phyloP scores from a whole-genome alignment of 2,329 filamentous ascomycete species.

The Cercospora beticola region DNA sequence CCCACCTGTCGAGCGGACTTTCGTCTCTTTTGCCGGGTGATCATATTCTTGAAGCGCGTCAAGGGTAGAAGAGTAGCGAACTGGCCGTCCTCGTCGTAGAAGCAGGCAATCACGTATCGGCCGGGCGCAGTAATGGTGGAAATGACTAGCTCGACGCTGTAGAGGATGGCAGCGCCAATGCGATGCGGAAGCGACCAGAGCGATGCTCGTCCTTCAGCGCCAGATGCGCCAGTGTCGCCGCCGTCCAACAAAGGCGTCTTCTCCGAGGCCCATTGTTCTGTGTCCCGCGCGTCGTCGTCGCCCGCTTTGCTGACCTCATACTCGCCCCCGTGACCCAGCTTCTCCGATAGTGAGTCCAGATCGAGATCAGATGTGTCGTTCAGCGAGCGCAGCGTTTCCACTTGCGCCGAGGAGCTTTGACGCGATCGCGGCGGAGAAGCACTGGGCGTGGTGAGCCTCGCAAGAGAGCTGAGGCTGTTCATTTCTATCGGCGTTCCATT shows the following conservation, averaged over 20 bases:
- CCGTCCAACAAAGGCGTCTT: constrained; percentile 64
- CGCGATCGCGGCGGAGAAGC: constrained; percentile 53
- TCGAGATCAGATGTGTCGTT: constrained; percentile 20
- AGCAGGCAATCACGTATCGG: constrained; percentile 76
- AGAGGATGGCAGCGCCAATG: constrained; percentile 69
- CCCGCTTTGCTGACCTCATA: constrained; percentile 23
- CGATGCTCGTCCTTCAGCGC: constrained; percentile 11
- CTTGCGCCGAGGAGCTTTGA: constrained; percentile 31
- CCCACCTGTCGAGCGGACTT: constrained; percentile 33
- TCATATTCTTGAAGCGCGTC: constrained; percentile 56
- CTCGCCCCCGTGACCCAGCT: constrained; percentile 24
- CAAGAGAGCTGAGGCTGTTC: constrained; percentile 96
- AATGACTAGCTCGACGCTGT: constrained; percentile 74
- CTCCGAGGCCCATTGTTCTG: constrained; percentile 53
- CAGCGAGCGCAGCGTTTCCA: constrained; percentile 18
- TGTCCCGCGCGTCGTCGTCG: constrained; percentile 20
- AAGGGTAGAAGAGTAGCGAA: constrained; percentile 78
- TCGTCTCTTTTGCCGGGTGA: constrained; percentile 44
- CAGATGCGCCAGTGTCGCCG: constrained; percentile 12
- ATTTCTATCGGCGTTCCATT: constrained; percentile 50
- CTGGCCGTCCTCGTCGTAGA: constrained; percentile 75
- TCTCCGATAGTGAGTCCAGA: constrained; percentile 29
- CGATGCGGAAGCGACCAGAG: constrained; percentile 46
- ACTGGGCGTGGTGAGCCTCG: constrained; percentile 63
- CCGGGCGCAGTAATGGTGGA: constrained; percentile 77